Evolutionary conservation across 768 basidiomycete genomes (phyloP).

Genomic region (Antrodiella citrinella): DNA sequence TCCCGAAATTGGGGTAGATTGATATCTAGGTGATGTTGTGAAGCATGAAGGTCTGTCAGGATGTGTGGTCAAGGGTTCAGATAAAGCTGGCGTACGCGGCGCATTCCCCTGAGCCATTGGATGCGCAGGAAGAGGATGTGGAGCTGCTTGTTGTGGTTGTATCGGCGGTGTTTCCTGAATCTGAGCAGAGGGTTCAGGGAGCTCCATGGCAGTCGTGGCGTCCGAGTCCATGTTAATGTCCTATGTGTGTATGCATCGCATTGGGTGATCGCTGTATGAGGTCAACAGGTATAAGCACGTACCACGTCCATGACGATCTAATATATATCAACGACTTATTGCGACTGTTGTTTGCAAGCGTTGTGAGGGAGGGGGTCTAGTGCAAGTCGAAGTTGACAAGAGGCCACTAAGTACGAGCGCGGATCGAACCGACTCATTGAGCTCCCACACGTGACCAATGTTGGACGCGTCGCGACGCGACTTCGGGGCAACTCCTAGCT

Average conservation of each 20-base stretch:
- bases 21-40: no score
- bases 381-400: not conserved
- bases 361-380: not conserved
- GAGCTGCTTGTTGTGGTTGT: no score
- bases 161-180: not conserved
- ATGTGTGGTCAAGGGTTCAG: not conserved
- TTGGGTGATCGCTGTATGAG: not conserved
- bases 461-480: not conserved
- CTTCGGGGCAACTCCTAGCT: not conserved
- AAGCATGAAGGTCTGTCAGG: not conserved
- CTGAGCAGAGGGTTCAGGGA: not conserved
- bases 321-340: no score
- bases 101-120: no score
- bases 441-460: not conserved
- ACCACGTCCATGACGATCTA: not conserved
- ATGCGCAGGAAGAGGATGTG: no score
- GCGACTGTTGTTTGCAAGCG: not conserved
- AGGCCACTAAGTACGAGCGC: not conserved
- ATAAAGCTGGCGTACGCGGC: no score
- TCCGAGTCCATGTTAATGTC: conserved; percentile 2
- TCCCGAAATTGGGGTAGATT: conserved; percentile 21
- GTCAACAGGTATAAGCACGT: not conserved
- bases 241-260: not conserved
- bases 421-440: not conserved
- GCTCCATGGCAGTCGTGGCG: not conserved